A percentile compares a stretch with the other conserved stretches of the same genome.
Evolutionary conservation across 2,329 filamentous ascomycete genomes (phyloP).

Genomic region (Venturia carpophila): DNA sequence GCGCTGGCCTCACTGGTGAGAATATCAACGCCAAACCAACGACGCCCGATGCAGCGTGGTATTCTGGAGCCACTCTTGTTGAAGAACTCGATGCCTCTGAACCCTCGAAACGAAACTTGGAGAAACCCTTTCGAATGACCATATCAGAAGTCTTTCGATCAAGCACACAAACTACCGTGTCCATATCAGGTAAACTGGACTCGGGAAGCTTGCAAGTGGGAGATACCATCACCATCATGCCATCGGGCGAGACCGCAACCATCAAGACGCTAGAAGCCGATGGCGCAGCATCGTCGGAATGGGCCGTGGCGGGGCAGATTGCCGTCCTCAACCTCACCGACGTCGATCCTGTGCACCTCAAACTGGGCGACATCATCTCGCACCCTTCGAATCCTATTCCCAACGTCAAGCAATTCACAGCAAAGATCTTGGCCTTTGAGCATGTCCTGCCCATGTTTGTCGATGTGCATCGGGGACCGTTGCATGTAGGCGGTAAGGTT

Average conservation of each 20-base stretch:
- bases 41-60: constrained; percentile 60
- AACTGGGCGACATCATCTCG: constrained; percentile 78
- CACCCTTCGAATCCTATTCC: constrained; percentile 57
- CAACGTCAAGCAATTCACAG: constrained; percentile 65
- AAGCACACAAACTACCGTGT: constrained; percentile 71
- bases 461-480: constrained; percentile 77
- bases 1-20: constrained; percentile 80
- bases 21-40: constrained; percentile 54
- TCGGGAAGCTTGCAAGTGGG: constrained; percentile 77
- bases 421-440: constrained; percentile 84
- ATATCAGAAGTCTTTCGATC: constrained; percentile 81
- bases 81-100: constrained; percentile 80
- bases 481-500: constrained; percentile 72
- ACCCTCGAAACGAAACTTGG: constrained; percentile 59
- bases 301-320: constrained; percentile 89
- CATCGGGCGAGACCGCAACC: constrained; percentile 69
- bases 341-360: constrained; percentile 74
- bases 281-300: constrained; percentile 60
- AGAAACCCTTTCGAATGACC: constrained; percentile 76
- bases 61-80: constrained; percentile 68
- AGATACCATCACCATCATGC: constrained; percentile 70
- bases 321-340: constrained; percentile 74
- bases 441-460: constrained; percentile 81
- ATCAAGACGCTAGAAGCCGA: constrained; percentile 78
- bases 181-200: constrained; percentile 78